Conservation (phyloP, 306 rosid species). For the Cucurbita argyrosperma region DNA sequence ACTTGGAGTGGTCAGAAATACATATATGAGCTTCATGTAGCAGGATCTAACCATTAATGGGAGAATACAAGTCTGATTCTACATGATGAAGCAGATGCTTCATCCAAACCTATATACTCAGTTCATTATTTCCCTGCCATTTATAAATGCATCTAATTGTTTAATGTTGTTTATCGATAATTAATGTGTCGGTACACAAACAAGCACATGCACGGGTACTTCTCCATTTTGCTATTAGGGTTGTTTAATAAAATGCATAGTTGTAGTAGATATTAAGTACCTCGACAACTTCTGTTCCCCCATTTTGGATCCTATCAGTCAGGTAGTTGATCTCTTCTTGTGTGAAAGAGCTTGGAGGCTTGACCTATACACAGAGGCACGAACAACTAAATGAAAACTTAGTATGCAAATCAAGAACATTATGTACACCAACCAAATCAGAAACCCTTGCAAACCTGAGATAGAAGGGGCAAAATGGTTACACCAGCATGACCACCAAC, state of each 20-base stretch:
- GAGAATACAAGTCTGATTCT: not conserved
- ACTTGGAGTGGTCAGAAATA: not conserved
- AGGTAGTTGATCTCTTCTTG: slow-evolving; percentile 59
- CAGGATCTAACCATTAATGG: not conserved
- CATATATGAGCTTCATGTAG: not conserved
- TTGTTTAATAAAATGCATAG: not conserved
- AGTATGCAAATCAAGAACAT: not conserved
- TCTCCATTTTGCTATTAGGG: not conserved
- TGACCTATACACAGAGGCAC: slow-evolving; percentile 39
- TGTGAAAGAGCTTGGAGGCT: slow-evolving; percentile 77
- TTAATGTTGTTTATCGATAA: not conserved
- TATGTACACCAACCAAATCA: not conserved
- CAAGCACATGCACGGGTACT: not conserved
- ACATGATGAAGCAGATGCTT: not conserved
- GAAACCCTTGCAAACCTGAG: slow-evolving; percentile 47
- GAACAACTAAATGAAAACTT: not conserved
- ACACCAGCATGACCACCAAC: slow-evolving; percentile 95
- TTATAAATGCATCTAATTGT: not conserved
- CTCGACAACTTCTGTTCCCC: slow-evolving; percentile 99
- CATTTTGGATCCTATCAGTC: slow-evolving; percentile 88
- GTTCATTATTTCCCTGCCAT: not conserved
- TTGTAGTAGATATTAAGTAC: slow-evolving; percentile 12
- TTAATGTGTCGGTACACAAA: not conserved
- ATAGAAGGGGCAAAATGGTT: slow-evolving; percentile 85
- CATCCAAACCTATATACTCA: not conserved